phyloP scores from a whole-genome alignment of 140 eudicot genomes.

The Flaveria floridana region DNA sequence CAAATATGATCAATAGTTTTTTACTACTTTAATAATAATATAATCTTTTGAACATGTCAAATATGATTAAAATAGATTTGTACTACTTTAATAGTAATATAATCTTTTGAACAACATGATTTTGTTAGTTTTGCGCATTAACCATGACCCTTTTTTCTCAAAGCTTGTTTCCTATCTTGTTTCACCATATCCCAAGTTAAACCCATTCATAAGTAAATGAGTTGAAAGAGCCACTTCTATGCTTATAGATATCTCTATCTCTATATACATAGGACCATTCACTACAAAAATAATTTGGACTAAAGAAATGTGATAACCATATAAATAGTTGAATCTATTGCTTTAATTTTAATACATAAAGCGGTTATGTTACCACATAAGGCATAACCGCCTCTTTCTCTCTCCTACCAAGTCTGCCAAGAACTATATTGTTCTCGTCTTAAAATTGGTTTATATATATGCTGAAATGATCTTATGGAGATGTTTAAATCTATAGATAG shows the following conservation, averaged over 20 bases:
- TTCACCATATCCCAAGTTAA: not conserved
- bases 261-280: not conserved
- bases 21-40: too few species aligned
- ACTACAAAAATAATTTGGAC: not conserved
- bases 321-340: not conserved
- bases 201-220: not conserved
- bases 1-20: too few species aligned
- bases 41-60: not conserved
- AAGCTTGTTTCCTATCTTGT: not conserved
- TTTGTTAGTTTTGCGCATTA: not conserved
- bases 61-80: too few species aligned
- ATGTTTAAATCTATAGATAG: conserved; percentile 50
- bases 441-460: not conserved
- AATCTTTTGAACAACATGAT: not conserved
- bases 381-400: not conserved
- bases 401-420: not conserved
- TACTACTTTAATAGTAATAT: too few species aligned
- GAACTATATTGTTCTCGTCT: not conserved
- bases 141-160: not conserved
- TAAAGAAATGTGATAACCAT: too few species aligned
- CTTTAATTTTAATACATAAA: not conserved
- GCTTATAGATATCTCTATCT: not conserved
- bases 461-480: not conserved
- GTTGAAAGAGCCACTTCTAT: not conserved
- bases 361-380: too few species aligned